phyloP scores from a whole-genome alignment of 2,329 filamentous ascomycete genomes.

The Colletotrichum sidae region DNA sequence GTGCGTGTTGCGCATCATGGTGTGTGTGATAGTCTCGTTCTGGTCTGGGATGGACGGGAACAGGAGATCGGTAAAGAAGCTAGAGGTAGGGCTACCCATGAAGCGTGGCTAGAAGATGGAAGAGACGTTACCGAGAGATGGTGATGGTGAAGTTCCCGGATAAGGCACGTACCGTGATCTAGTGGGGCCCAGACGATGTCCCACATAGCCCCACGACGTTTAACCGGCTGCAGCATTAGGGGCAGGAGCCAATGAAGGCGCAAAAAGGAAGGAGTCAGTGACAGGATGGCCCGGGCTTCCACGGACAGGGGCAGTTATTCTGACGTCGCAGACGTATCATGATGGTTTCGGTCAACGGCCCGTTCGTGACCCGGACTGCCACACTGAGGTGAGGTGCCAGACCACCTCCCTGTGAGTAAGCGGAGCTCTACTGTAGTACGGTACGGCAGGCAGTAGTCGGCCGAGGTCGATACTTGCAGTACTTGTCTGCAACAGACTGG shows the following conservation, averaged over 20 bases:
- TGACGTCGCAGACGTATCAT: slow-evolving; percentile 38
- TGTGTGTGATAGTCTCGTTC: slow-evolving; percentile 28
- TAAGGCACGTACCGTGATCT: slow-evolving; percentile 8
- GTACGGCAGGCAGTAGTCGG: not conserved
- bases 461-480: slow-evolving; percentile 5
- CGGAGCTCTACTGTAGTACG: too few species aligned
- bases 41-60: slow-evolving; percentile 32
- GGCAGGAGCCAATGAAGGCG: slow-evolving; percentile 14
- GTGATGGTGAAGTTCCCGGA: slow-evolving; percentile 23
- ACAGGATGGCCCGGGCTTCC: slow-evolving; percentile 28
- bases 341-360: slow-evolving; percentile 38
- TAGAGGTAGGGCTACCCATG: slow-evolving; percentile 9
- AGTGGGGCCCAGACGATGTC: too few species aligned
- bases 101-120: slow-evolving; percentile 23
- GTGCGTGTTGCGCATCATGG: not conserved
- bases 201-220: slow-evolving; percentile 1
- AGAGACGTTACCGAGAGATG: slow-evolving; percentile 36
- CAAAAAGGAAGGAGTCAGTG: not conserved
- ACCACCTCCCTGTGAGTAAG: too few species aligned
- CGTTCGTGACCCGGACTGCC: slow-evolving; percentile 35
- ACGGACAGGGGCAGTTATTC: slow-evolving; percentile 26
- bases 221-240: not conserved
- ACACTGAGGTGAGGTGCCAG: too few species aligned
- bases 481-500: slow-evolving; percentile 25
- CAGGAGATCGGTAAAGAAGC: slow-evolving; percentile 10